Base-by-base conservation (phyloP, 1,139 yeast genomes). In the Hanseniaspora gamundiae region DNA sequence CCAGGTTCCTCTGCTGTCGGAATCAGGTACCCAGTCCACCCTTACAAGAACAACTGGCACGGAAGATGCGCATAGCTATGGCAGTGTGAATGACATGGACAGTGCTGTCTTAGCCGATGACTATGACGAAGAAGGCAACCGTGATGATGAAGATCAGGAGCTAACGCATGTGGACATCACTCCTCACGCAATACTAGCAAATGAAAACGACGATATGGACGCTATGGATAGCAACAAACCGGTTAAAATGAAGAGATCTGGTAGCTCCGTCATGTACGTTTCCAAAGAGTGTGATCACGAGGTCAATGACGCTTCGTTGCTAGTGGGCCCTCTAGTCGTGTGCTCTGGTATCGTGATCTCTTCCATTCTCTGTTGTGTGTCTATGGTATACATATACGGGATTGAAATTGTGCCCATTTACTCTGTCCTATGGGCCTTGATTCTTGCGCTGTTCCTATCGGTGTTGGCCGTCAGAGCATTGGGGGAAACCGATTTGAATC, bases 401-500 rank as follows among this genome's bases (percentile, higher is more conserved):
- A 48, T 54, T 2, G 59, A 67, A 0, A 64, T 78, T 10, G 74
- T 86, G 2, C 95, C 96, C 0, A 54, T 80, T 7, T 80, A 82
- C 54, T 76, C 94, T 0, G 69, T 82, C 38, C 55, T 78, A 0
- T 62, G 75, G 2, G 93, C 96, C 0, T 74, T 88, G 4, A 47
- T 80, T 0, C 57, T 91, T 33, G 95, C 98, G 0, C 66, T 88
- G 38, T 65, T 86, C 48, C 70, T 91, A 42, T 84, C 95, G 0
- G 71, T 91, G 1, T 67, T 91, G 10, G 98, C 94, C 1, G 95
- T 91, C 0, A 69, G 97, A 43, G 96, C 98, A 0, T 67, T 91
- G 8, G 98, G 98, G 8, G 97, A 91, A 59, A 91, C 98, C 0
- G 98, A 91, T 64, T 70, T 91, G 52, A 91, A 91, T 57, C 98